A percentile compares a stretch with the other conserved stretches of the same genome.
Conservation (phyloP, 805 yeast genomes). For the Candida caryicola region DNA sequence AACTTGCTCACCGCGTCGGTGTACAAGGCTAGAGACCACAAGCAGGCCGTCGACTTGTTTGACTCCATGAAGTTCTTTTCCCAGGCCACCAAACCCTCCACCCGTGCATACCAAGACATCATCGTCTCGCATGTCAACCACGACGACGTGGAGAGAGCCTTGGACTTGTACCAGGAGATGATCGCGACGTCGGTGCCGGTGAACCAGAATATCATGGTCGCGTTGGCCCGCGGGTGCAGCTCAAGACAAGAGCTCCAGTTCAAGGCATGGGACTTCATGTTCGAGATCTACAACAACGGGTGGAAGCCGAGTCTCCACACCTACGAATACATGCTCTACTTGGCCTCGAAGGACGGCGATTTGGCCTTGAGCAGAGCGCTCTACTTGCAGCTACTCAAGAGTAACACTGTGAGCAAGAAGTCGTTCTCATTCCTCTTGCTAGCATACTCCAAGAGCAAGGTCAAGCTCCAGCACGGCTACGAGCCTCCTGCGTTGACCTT, state of each 20-base stretch:
- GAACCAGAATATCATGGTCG: slow-evolving; percentile 43
- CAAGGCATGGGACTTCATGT: slow-evolving; percentile 76
- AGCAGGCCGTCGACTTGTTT: slow-evolving; percentile 70
- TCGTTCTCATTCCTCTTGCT: slow-evolving; percentile 46
- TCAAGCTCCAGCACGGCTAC: slow-evolving; percentile 13
- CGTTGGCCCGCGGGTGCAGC: slow-evolving; percentile 68
- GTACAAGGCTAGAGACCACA: slow-evolving; percentile 44
- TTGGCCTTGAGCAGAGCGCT: slow-evolving; percentile 66
- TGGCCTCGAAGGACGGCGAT: slow-evolving; percentile 83
- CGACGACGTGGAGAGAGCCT: slow-evolving; percentile 65
- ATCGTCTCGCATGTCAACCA: slow-evolving; percentile 62
- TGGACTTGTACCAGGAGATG: slow-evolving; percentile 78
- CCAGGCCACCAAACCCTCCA: slow-evolving; percentile 60
- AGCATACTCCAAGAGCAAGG: slow-evolving; percentile 44
- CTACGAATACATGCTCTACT: slow-evolving; percentile 65
- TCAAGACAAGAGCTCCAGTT: slow-evolving; percentile 44
- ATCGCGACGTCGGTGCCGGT: slow-evolving; percentile 20
- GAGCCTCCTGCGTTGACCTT: slow-evolving; percentile 34
- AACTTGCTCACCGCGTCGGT: slow-evolving; percentile 62
- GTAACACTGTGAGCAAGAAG: slow-evolving; percentile 33
- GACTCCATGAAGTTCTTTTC: slow-evolving; percentile 84
- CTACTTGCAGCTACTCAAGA: slow-evolving; percentile 45
- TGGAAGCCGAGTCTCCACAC: slow-evolving; percentile 47
- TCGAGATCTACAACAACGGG: slow-evolving; percentile 52
- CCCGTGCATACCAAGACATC: slow-evolving; percentile 66